Conservation (phyloP, 2,329 filamentous ascomycete species). For the Nemania sp. region DNA sequence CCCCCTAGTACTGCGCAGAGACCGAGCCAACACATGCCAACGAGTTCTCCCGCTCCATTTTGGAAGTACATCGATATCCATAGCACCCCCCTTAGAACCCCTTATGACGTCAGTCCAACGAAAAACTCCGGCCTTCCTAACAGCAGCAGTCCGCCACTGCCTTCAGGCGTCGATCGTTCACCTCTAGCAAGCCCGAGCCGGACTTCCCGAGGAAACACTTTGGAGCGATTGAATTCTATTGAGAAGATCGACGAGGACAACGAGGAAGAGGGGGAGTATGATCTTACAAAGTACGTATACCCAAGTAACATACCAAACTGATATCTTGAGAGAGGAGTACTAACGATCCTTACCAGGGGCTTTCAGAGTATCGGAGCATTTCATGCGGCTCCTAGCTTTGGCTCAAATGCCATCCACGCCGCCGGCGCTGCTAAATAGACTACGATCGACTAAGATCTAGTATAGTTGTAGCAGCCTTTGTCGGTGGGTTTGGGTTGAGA, state of each 20-base stretch:
- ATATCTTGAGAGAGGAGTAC: slow-evolving; percentile 13
- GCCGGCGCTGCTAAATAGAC: slow-evolving; percentile 15
- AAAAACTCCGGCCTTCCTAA: slow-evolving; percentile 52
- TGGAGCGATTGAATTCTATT: slow-evolving; percentile 30
- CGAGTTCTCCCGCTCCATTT: slow-evolving; percentile 82
- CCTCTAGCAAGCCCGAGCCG: slow-evolving; percentile 58
- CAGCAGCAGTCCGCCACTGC: slow-evolving; percentile 65
- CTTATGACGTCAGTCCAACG: slow-evolving; percentile 63
- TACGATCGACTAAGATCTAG: background rate
- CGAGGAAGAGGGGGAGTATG: slow-evolving; percentile 60
- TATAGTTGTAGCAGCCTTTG: background rate
- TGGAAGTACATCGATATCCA: slow-evolving; percentile 84
- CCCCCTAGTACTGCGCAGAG: slow-evolving; percentile 81
- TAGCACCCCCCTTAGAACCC: slow-evolving; percentile 68
- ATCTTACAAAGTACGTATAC: slow-evolving; percentile 59
- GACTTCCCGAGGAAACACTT: slow-evolving; percentile 37
- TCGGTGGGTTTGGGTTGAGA: background rate
- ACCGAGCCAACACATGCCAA: slow-evolving; percentile 84
- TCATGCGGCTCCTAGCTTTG: slow-evolving; percentile 48
- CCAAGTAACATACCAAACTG: background rate
- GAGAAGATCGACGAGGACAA: slow-evolving; percentile 39
- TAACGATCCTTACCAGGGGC: slow-evolving; percentile 51
- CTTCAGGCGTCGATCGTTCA: slow-evolving; percentile 51
- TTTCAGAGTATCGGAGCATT: slow-evolving; percentile 69
- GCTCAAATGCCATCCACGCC: slow-evolving; percentile 20